Base-by-base conservation (phyloP, 441 rosid species). In the Croton laevigatus region DNA sequence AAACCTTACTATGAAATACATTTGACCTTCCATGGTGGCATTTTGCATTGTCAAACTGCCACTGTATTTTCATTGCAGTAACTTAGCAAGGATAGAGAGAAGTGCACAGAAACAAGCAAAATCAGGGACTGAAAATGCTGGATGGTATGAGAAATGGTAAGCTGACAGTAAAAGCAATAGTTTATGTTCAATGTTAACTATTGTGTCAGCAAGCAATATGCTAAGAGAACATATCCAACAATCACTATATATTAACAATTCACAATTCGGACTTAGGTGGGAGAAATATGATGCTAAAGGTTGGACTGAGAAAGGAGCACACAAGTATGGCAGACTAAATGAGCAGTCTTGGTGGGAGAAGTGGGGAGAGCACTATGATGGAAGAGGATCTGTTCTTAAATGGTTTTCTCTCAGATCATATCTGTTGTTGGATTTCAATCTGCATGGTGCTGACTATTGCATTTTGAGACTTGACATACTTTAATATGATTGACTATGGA, bases 311-410 rank as follows among this genome's bases (percentile, higher is more conserved):
- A 95, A 95, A 78, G 98, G 99, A 46, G 98, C 99, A 17, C 95
- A 95, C 75, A 95, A 95, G 86, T 89, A 91, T 65, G 98, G 98
- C 72, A 86, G 95, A 80, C 81, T 92, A 71, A 95, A 92, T 78
- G 98, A 92, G 78, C 98, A 95, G 75, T 95, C 99, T 20, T 93
- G 99, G 97, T 92, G 99, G 99, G 99, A 95, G 83, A 95, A 95
- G 78, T 95, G 99, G 99, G 99, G 98, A 76, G 99, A 92, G 79
- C 91, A 93, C 81, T 95, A 89, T 66, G 98, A 95, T 80, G 98
- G 99, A 82, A 81, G 91, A 79, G 98, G 98, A 85, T 91, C 98
- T 59, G 94, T 95, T 81, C 88, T 91, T 48, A 95, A 95, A 95
- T 95, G 99, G 99, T 95, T 71, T 66, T 66, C 71, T 64, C 79